Percentiles rank a stretch among this genome's conserved stretches.
Evolutionary conservation across 805 yeast genomes (phyloP).

Genomic region (Barnettozyma wickerhamii): DNA sequence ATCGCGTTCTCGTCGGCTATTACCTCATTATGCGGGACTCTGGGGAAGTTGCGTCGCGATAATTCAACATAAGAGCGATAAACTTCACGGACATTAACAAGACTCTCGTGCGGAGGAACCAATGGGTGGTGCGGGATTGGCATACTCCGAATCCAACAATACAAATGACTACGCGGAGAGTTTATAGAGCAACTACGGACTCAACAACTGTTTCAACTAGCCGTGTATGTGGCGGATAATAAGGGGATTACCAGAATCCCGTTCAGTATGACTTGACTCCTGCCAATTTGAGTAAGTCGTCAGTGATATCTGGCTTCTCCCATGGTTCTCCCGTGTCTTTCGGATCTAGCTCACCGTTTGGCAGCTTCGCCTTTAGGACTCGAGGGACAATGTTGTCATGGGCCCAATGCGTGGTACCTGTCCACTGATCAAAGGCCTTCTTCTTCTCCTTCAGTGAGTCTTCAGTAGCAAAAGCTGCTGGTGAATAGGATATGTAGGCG

Average conservation of each 20-base stretch:
- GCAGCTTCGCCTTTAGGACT: constrained; percentile 10
- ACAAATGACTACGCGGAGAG: no score
- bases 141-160: no score
- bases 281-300: constrained; percentile 26
- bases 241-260: no score
- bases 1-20: background rate
- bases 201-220: no score
- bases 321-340: constrained; percentile 24
- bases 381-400: constrained; percentile 25
- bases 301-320: constrained; percentile 24
- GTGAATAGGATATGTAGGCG: constrained; percentile 28
- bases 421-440: constrained; percentile 23
- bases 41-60: background rate
- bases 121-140: no score
- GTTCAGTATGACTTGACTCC: constrained; percentile 20
- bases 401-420: constrained; percentile 31
- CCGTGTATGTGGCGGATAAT: no score
- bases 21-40: background rate
- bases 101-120: background rate
- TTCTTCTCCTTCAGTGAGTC: constrained; percentile 22
- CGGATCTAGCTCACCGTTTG: constrained; percentile 24
- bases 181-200: no score
- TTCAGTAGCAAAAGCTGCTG: constrained; percentile 30
- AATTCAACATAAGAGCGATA: background rate
- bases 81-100: background rate